Evolutionary conservation across 805 yeast species (phyloP), one percentile per base, ranked within the genome.

Genomic region (Saccharomycopsis fermentans): DNA sequence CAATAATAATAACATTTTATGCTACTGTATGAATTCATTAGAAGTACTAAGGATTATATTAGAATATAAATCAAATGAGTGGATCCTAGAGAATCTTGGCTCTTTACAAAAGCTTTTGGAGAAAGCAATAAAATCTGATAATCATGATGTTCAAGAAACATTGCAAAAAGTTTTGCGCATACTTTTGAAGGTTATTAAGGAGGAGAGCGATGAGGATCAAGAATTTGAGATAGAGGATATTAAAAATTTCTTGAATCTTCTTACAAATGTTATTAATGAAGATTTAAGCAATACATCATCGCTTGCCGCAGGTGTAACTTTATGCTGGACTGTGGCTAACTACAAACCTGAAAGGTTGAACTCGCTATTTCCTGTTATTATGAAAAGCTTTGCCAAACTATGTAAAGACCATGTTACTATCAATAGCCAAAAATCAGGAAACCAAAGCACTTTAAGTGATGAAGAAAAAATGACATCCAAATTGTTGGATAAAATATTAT

Each of bases 301-400:
- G 60, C 82, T 86, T 47, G 90, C 95, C 21, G 94, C 97, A 6
- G 95, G 94, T 65, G 89, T 87, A 37, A 90, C 87, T 53, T 77
- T 81, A 56, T 83, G 85, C 21, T 94, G 87, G 92, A 87, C 95
- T 0, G 74, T 91, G 56, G 87, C 90, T n/a, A 81, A 82, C 62
- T 83, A 79, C 67, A 80, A 83, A 56, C 96, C 97, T 0, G 79
- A 82, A 34, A 78, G 82, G 8, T 75, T 92, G 54, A 96, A 91
- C 62, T 77, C 87, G 0, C 73, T 89, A 55, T 74, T 94, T 59
- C 92, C 90, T 2, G 73, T 80, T 63, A 78, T 90, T 16, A 87
- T 94, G 85, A 82, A 91, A 68, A 89, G 96, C 0, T 85, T 95
- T 70, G 88, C 91, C 62, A 90, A 89, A 68, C 76, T 92, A 52